Evolutionary conservation across 2,329 filamentous ascomycete species (phyloP), one percentile per base, ranked within the genome.

Genomic region (Xylariaceae sp.): DNA sequence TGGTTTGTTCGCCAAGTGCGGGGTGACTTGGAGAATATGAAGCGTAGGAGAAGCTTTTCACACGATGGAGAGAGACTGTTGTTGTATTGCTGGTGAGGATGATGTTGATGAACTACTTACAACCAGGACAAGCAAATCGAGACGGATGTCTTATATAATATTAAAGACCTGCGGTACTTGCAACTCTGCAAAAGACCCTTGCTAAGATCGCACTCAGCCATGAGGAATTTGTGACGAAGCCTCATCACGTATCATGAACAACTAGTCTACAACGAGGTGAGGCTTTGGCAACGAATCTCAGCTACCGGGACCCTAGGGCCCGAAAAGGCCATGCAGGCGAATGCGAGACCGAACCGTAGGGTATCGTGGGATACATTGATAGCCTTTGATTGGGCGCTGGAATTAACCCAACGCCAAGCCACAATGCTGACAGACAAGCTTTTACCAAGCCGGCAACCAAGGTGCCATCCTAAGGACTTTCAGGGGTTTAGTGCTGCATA

Each of bases 261-360:
- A 29, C 47, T 41, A 31, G 40, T n/a, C 28, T 40, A 21, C 36
- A 23, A 44, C 29, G 28, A 41, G 14, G 16, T 36, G 41, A 50
- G 40, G 51, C 40, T 19, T 17, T n/a, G 8, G n/a, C 45, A 29
- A 28, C 21, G 11, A 39, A 34, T 31, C 12, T 14, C 9, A 37
- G 37, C 14, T 54, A 21, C 40, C 39, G 49, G 31, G 29, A n/a
- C 34, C 51, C 56, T 55, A 56, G 46, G 50, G 8, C 46, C 51
- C 51, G 40, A 51, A 51, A 46, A 2, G 34, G 46, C 3, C 12
- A 51, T 17, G 2, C 11, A 43, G 19, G n/a, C 56, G 52, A 56
- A 41, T 19, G 51, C 56, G 56, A 59, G 51, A 55, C 40, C 56
- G 56, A 59, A 17, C n/a, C n/a, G n/a, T n/a, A n/a, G n/a, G n/a